Evolutionary conservation across 1,139 yeast genomes (phyloP), one percentile per base, ranked within the genome.

Genomic region (Debaryomycetaceae sp.): DNA sequence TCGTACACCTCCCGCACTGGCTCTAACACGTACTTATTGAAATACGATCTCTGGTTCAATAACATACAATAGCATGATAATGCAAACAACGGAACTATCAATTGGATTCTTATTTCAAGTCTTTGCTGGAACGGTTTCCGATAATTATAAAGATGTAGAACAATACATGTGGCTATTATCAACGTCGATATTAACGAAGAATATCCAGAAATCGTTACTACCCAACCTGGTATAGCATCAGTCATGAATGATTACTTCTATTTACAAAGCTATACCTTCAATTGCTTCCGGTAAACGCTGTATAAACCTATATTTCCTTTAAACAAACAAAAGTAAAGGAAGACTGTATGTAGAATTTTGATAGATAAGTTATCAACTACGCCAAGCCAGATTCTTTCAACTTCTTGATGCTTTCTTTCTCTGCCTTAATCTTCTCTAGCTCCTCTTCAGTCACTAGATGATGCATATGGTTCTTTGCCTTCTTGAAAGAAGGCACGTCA

Each of bases 1-100:
- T 94, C 99, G 60, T 92, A 92, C 1, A 91, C 80, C 56, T 92
- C 98, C 40, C 95, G 70, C 1, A 86, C 52, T 0, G 97, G 96
- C 47, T 84, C 95, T 8, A 91, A 53, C 17, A 83, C 56, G 37
- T 65, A 64, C 28, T 78, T 73, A 17, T 71, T 60, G 8, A 64
- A 44, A 5, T 50, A 35, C 3, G 71, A 58, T 11, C 60, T 46
- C 39, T 73, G 73, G 46, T 76, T 64, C 35, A 74, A 57, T 39
- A 85, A 58, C 71, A 78, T 66, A 14, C 65, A 52, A 58, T 79
- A 66, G 71, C 84, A 78, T 15, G 79, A 65, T 6, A 75, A 43
- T 4, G 81, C 78, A 61, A 78, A 78, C 15, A 78, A 48, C 5
- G 83, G 83, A n/a, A 78, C 78, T 47, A 79, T 71, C 73, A 85